Evolutionary conservation across 2,329 filamentous ascomycete species (phyloP).

Genomic region (Pseudopithomyces maydicus): DNA sequence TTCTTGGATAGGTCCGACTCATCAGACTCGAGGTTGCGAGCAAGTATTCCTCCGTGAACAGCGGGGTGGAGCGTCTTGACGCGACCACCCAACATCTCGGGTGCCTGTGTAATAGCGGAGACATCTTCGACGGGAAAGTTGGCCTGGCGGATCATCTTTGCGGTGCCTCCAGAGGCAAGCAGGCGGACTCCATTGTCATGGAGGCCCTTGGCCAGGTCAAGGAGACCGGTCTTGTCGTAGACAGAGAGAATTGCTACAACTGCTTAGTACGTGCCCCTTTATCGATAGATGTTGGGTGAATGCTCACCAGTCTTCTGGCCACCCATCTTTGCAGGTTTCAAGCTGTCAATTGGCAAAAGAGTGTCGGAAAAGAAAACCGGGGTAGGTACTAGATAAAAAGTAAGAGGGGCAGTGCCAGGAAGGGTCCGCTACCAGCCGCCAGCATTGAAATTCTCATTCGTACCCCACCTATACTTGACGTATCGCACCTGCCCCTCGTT

Average conservation of each 20-base stretch:
- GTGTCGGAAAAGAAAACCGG: conserved; percentile 16
- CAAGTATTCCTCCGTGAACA: conserved; percentile 83
- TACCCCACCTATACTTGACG: conserved; percentile 25
- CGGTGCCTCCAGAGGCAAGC: conserved; percentile 91
- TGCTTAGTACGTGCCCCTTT: background rate
- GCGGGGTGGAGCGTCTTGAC: conserved; percentile 97
- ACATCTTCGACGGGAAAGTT: conserved; percentile 98
- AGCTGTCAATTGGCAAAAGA: conserved; percentile 21
- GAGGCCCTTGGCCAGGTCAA: conserved; percentile 46
- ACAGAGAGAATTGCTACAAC: conserved; percentile 85
- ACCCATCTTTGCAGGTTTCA: conserved; percentile 30
- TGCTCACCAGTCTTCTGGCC: conserved; percentile 45
- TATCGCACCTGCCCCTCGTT: conserved; percentile 18
- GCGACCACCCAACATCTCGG: conserved; percentile 91
- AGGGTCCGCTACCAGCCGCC: conserved; percentile 17
- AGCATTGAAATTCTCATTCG: conserved; percentile 23
- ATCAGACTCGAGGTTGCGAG: conserved; percentile 90
- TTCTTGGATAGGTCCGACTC: conserved; percentile 81
- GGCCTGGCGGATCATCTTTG: conserved; percentile 95
- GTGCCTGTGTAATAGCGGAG: conserved; percentile 90
- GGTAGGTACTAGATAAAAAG: conserved; percentile 26
- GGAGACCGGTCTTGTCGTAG: conserved; percentile 87
- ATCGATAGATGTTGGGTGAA: background rate
- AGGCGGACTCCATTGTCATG: conserved; percentile 57
- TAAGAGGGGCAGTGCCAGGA: conserved; percentile 6